Percentiles rank a stretch among this genome's conserved stretches.
Evolutionary conservation across 139 green algal genomes (phyloP).

Genomic region (Ulvella scutata): DNA sequence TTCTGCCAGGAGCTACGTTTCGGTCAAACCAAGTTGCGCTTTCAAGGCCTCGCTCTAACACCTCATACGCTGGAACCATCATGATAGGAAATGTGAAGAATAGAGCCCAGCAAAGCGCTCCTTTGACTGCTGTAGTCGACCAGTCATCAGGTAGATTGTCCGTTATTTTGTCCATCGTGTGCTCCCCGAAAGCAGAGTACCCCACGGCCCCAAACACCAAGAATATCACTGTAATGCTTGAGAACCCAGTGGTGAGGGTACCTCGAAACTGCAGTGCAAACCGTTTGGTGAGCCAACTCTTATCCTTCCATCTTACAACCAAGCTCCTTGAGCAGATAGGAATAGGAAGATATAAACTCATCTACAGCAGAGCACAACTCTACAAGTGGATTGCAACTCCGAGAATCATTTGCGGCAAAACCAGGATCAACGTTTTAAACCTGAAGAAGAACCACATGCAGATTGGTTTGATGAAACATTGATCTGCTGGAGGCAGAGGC

Average conservation of each 20-base stretch:
- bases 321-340: too few species aligned
- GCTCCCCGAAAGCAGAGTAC: constrained; percentile 12
- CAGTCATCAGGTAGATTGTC: constrained; percentile 28
- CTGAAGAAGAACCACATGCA: too few species aligned
- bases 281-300: too few species aligned
- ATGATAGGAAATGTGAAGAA: constrained; percentile 45
- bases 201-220: constrained; percentile 4
- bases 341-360: too few species aligned
- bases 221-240: background rate
- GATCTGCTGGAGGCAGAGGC: too few species aligned
- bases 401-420: too few species aligned
- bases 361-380: too few species aligned
- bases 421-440: too few species aligned
- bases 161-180: constrained; percentile 38
- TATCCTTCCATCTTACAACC: too few species aligned
- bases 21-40: background rate
- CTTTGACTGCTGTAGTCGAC: constrained; percentile 23
- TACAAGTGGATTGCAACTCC: too few species aligned
- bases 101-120: constrained; percentile 26
- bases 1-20: background rate
- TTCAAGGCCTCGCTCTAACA: constrained; percentile 8
- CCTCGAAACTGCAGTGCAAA: background rate
- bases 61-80: constrained; percentile 30
- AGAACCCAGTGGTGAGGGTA: background rate
- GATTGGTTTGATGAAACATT: too few species aligned